Evolutionary conservation across 768 basidiomycete species (phyloP), one percentile per base, ranked within the genome.

Genomic region (Serendipita indica): DNA sequence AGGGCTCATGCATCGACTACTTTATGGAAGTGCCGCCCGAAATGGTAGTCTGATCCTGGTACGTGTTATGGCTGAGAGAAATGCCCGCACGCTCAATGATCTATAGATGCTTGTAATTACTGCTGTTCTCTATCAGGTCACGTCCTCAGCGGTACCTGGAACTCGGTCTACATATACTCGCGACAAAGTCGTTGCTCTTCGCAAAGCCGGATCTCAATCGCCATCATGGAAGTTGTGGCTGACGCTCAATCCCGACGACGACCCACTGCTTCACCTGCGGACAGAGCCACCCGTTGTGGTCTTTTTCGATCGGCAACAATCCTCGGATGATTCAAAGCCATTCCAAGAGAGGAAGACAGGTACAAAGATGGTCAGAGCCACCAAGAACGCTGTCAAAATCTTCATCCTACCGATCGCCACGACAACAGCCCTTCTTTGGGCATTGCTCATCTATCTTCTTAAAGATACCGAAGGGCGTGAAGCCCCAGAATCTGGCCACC

Each of bases 331-430:
- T 62, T 25, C 68, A 63, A 33, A 63, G 58, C 57, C 61, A 65
- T 52, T 62, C 64, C 22, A 59, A 59, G 62, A 67, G 63, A 52
- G 66, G 71, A 57, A 69, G 72, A 43, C 66, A 64, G 18, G n/a
- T 49, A 25, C 67, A 62, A 45, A 66, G 49, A 27, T 30, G 22
- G 49, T 28, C 1, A 18, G 30, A 10, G 22, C 22, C 3, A 28
- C n/a, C 10, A 20, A 54, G 25, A 18, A 54, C n/a, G 32, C n/a
- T 25, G 63, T 84, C 64, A 88, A 87, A 69, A 85, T 93, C 62
- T 80, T 97, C 68, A 72, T 89, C 1, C 69, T 92, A 0, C 94
- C 94, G 0, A 93, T 96, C 66, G 78, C 80, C 5, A 75, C 75
- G 3, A 94, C 93, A 0, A 87, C 85, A 4, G 71, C 77, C 25